Evolutionary conservation across 1,284 basidiomycete genomes (phyloP).

Genomic region (Ustilago nuda): DNA sequence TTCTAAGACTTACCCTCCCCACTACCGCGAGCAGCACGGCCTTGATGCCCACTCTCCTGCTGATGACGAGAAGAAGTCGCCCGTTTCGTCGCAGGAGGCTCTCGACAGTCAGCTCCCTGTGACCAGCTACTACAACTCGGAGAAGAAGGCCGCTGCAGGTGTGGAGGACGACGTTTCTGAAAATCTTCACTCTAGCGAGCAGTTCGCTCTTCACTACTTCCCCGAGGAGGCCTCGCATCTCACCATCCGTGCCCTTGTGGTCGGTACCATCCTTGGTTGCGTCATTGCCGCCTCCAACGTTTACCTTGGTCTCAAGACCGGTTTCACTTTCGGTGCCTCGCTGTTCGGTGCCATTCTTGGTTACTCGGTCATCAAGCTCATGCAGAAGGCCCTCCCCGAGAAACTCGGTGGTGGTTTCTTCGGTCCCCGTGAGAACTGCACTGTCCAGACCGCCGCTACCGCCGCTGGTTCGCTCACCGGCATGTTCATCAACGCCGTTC

Average conservation of each 20-base stretch:
- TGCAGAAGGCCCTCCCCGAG: slow-evolving; percentile 73
- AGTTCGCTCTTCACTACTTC: slow-evolving; percentile 51
- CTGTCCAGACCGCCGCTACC: slow-evolving; percentile 62
- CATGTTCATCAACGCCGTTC: slow-evolving; percentile 77
- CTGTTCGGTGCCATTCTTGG: slow-evolving; percentile 78
- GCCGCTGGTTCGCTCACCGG: slow-evolving; percentile 71
- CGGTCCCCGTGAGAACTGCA: slow-evolving; percentile 78
- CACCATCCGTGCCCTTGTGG: slow-evolving; percentile 73
- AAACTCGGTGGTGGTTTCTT: slow-evolving; percentile 75
- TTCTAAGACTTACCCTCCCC: slow-evolving; percentile 39
- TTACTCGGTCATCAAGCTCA: slow-evolving; percentile 76
- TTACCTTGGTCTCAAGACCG: slow-evolving; percentile 79
- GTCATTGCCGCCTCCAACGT: slow-evolving; percentile 77
- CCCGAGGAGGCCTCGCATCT: slow-evolving; percentile 48
- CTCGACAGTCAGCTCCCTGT: slow-evolving; percentile 33
- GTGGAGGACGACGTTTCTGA: slow-evolving; percentile 45
- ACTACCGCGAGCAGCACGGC: slow-evolving; percentile 42
- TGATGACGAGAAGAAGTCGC: slow-evolving; percentile 51
- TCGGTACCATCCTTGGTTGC: slow-evolving; percentile 76
- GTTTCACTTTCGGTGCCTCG: slow-evolving; percentile 75
- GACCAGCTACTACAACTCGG: slow-evolving; percentile 45
- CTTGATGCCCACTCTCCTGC: slow-evolving; percentile 14
- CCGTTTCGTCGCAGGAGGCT: slow-evolving; percentile 40
- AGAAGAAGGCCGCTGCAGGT: slow-evolving; percentile 42
- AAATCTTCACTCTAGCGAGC: slow-evolving; percentile 43